Evolutionary conservation across 2,329 filamentous ascomycete genomes (phyloP), one percentile per base, ranked within the genome.

Genomic region (Penicillium sp.): DNA sequence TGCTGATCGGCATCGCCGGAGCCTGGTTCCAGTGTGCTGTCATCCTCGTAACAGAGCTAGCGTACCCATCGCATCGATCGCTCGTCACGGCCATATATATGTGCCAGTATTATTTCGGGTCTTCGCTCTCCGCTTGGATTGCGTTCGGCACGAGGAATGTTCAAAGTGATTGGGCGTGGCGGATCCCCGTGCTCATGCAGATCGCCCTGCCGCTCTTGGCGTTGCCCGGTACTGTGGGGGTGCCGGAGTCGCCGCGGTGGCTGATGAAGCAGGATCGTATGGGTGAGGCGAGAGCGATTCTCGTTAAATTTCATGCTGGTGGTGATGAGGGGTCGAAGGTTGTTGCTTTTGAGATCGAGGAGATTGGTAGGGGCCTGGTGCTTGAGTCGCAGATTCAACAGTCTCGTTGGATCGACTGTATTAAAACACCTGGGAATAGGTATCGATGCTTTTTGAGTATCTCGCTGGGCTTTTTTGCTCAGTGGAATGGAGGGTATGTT

Each of bases 21-120:
- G 70, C 67, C 1, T 71, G 66, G 63, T 68, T 68, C 41, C 61
- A 63, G 13, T 65, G 61, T 2, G 61, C 60, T 1, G 67, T 68
- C 1, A 67, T 71, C 5, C 55, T 72, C 3, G 72, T 78, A 55
- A 76, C 69, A 21, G 76, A 78, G 54, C 67, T 77, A 16, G 73
- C 73, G 10, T 74, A 77, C 39, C 73, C 73, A 0, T 63, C 63
- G 0, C 70, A 75, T 38, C 67, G 73, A 18, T 66, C 63, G 14
- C 65, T 67, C 3, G 54, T 64, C 24, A 72, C 59, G 16, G 65
- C 70, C 1, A 50, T 72, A 0, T 74, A 67, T 53, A 69, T 65
- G 50, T 65, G 62, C 39, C 65, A 66, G 7, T 72, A 64, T 59
- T 72, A 72, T 38, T 42, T 58, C 13, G 63, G 63, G n/a, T 56